These are phyloP conservation scores for Saksenaea vasiformis DNA, from an alignment of 371 early-diverging fungal genomes.

Conservation along the genomic window DNA sequence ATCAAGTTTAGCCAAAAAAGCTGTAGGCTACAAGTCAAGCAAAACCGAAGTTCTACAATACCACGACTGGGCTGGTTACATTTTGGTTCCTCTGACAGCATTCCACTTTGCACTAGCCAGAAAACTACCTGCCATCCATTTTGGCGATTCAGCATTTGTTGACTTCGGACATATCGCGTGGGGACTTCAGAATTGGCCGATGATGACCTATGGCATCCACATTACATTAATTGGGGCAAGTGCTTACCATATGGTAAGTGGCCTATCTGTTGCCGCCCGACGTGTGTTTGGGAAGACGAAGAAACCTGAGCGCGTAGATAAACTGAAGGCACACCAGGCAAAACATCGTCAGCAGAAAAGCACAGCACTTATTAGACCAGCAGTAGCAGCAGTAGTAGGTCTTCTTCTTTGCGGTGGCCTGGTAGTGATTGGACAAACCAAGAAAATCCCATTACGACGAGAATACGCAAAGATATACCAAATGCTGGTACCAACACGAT, in stretches of 20 bases:
- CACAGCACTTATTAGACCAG: background rate
- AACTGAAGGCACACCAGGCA: background rate
- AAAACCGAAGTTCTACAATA: slow-evolving; percentile 12
- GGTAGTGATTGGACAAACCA: slow-evolving; percentile 30
- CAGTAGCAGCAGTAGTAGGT: slow-evolving; percentile 19
- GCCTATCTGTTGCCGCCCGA: slow-evolving; percentile 15
- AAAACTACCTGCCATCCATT: slow-evolving; percentile 28
- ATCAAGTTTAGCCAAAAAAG: slow-evolving; percentile 32
- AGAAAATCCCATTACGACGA: slow-evolving; percentile 44
- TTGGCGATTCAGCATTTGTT: slow-evolving; percentile 51
- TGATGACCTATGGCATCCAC: slow-evolving; percentile 38
- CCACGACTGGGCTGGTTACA: slow-evolving; percentile 31
- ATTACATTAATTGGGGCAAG: slow-evolving; percentile 24
- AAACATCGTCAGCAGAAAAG: background rate
- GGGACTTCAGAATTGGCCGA: slow-evolving; percentile 44
- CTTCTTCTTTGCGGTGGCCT: slow-evolving; percentile 28
- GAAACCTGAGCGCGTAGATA: background rate
- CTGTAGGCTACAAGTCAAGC: slow-evolving; percentile 4
- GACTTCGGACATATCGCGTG: slow-evolving; percentile 47
- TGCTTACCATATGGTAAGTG: slow-evolving; percentile 39
- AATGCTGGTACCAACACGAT: slow-evolving; percentile 9
- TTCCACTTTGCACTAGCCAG: slow-evolving; percentile 40
- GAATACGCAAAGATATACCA: slow-evolving; percentile 43
- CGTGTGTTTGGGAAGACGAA: slow-evolving; percentile 12
- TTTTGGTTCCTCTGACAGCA: slow-evolving; percentile 29